Conservation (phyloP, 2,329 filamentous ascomycete genomes). For the Sporothrix curviconia region DNA sequence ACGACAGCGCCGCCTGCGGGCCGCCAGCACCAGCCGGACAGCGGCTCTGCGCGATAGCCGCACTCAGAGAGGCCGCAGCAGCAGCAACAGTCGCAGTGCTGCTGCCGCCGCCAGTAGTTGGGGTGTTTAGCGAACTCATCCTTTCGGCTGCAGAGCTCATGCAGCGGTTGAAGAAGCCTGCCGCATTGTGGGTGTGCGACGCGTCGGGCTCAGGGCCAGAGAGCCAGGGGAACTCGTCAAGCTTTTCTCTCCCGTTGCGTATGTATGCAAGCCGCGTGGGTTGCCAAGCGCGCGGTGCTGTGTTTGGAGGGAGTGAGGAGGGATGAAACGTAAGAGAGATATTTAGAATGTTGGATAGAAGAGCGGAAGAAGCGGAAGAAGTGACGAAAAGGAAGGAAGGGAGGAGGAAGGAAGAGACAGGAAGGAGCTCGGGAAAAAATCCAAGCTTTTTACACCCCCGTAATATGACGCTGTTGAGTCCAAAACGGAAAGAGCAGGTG, state of each 20-base stretch:
- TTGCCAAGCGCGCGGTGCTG: not conserved
- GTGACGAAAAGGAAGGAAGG: not conserved
- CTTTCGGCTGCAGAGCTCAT: constrained; percentile 17
- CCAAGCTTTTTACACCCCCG: constrained; percentile 1
- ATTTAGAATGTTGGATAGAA: not conserved
- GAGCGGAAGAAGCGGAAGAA: not conserved
- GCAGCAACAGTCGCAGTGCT: constrained; percentile 11
- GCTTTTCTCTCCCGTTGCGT: not conserved
- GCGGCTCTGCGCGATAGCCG: constrained; percentile 25
- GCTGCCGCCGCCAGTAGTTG: not conserved
- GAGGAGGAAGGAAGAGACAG: not conserved
- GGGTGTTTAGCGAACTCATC: constrained; percentile 13
- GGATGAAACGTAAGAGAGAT: not conserved
- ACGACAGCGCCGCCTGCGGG: constrained; percentile 28
- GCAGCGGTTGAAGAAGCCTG: constrained; percentile 8
- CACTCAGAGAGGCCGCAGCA: constrained; percentile 15
- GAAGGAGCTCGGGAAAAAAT: constrained; percentile 2
- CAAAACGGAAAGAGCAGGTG: constrained; percentile 9
- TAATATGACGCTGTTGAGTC: not conserved
- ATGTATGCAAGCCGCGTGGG: not conserved
- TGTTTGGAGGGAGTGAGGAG: not conserved
- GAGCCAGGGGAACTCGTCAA: not conserved
- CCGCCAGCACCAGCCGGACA: constrained; percentile 13
- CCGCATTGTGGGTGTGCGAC: constrained; percentile 12
- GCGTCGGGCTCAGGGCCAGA: not conserved